Percentiles rank a stretch among this genome's conserved stretches.
Evolutionary conservation across 148 eudicot species (phyloP).

Genomic region (Nepenthes gracilis): DNA sequence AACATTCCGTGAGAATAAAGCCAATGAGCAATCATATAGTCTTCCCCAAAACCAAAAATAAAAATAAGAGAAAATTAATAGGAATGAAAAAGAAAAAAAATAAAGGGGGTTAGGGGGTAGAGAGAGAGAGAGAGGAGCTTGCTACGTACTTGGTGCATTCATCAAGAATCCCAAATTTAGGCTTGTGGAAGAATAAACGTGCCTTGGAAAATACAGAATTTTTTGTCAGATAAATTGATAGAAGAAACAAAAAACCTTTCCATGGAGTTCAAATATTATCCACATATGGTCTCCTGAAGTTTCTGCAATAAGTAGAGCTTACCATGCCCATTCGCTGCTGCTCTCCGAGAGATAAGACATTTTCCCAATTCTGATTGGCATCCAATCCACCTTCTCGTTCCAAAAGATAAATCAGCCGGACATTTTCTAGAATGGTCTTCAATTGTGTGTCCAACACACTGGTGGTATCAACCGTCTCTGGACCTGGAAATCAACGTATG

Average conservation of each 20-base stretch:
- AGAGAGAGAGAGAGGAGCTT: background rate
- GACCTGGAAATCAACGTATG: constrained; percentile 28
- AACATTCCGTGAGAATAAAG: background rate
- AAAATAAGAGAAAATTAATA: background rate
- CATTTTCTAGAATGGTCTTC: constrained; percentile 61
- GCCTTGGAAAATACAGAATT: constrained; percentile 38
- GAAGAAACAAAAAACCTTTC: background rate
- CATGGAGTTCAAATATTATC: background rate
- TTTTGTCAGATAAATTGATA: background rate
- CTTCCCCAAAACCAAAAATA: background rate
- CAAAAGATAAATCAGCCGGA: constrained; percentile 62
- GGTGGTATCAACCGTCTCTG: constrained; percentile 16
- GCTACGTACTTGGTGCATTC: constrained; percentile 89
- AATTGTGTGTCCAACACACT: constrained; percentile 47
- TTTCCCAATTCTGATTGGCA: constrained; percentile 80
- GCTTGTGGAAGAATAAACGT: constrained; percentile 97
- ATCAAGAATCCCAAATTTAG: constrained; percentile 83
- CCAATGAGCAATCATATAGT: background rate
- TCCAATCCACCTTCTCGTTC: constrained; percentile 94
- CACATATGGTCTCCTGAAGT: background rate
- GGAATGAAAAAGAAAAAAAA: background rate
- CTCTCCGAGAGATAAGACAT: constrained; percentile 88
- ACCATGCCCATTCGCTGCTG: constrained; percentile 98
- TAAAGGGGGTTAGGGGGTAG: background rate
- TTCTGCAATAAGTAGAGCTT: constrained; percentile 11